These are phyloP conservation scores for Cymodocea nodosa DNA, from an alignment of 116 monocot species.

Conservation along the genomic window DNA sequence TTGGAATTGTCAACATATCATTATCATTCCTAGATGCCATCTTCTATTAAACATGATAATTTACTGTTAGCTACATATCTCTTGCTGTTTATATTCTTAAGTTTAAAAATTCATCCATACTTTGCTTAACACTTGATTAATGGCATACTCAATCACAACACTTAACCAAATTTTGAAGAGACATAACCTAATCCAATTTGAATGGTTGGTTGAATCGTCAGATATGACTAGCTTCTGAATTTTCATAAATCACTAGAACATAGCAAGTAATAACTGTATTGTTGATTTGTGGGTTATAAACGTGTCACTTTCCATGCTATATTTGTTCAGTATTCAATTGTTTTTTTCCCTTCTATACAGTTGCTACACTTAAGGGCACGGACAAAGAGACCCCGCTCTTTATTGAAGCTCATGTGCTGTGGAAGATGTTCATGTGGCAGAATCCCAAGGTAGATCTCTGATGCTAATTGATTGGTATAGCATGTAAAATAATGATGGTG, in stretches of 20 bases:
- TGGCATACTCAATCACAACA: no score
- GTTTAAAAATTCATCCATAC: no score
- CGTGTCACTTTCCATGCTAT: not conserved
- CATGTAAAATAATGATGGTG: not conserved
- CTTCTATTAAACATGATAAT: no score
- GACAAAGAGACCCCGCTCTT: slow-evolving; percentile 21
- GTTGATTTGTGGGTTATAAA: not conserved
- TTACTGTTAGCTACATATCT: no score
- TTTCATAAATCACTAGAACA: not conserved
- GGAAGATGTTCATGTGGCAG: slow-evolving; percentile 40
- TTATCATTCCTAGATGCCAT: no score
- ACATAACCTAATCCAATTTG: no score
- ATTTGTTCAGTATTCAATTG: not conserved
- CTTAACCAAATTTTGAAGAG: no score
- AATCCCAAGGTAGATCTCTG: slow-evolving; percentile 24
- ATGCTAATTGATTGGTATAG: not conserved
- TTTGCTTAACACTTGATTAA: no score
- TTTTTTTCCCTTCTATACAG: slow-evolving; percentile 19
- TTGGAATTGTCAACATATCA: no score
- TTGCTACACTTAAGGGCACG: slow-evolving; percentile 26
- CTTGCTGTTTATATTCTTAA: no score
- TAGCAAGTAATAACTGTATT: not conserved
- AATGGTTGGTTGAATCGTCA: not conserved
- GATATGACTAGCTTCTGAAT: not conserved
- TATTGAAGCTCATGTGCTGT: slow-evolving; percentile 43